Evolutionary conservation across 805 yeast genomes (phyloP), one percentile per base, ranked within the genome.

Genomic region (Candida multigemmis): DNA sequence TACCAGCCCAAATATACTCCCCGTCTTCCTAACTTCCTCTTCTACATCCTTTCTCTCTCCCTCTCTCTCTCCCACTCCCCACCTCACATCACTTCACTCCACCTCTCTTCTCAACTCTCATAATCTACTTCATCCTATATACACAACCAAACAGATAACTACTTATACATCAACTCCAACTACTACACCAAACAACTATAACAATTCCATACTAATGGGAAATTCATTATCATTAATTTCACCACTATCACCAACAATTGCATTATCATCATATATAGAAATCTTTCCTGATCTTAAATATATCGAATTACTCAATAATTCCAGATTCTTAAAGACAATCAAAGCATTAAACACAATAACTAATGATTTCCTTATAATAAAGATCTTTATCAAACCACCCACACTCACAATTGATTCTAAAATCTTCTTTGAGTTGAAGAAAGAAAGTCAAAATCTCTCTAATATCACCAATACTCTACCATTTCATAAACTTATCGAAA

Each of bases 231-330:
- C 96, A 2, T 61, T 83, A 18, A 56, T 85, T 48, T 83, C 95
- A 7, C 96, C 95, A 8, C 76, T 94, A 3, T 85, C 94, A 1
- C 86, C 94, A 3, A 83, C 96, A 1, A 83, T 89, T 42, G 95
- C 94, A 5, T 67, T 86, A 2, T 85, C 89, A 13, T 87, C 96
- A 1, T 89, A 87, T 40, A 71, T 89, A 16, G 86, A 86, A 42
- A 84, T 82, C 22, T 61, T 89, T 7, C 75, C 74, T 14, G 74
- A 76, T 34, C 65, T 81, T 21, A 89, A 83, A 41, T 89, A 84
- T 46, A 65, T 78, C 2, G 73, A 77, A 28, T 77, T 81, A 22
- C 54, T 86, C 24, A 85, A 86, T 31, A 75, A 86, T 24, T 77
- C 93, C 7, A 66, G 95, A 28, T 87, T 87, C 50, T 65, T 89